Evolutionary conservation across 129 eudicot species (phyloP).

Genomic region (Centrapalus pauciflorus): DNA sequence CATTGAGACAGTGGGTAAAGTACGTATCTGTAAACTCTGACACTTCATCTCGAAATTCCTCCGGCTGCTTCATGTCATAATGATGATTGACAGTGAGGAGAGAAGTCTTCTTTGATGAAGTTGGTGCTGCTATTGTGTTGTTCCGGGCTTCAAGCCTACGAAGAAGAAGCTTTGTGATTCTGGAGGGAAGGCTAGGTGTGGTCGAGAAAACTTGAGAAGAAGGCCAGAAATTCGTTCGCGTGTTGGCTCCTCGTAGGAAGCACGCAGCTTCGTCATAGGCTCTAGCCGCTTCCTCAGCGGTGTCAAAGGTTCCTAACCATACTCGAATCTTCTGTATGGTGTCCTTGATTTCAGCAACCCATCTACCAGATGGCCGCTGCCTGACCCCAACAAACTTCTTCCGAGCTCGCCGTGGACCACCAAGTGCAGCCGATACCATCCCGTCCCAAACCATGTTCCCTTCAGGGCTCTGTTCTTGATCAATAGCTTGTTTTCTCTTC

Average conservation of each 20-base stretch:
- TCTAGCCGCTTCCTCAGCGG: slow-evolving; percentile 86
- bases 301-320: slow-evolving; percentile 82
- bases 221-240: slow-evolving; percentile 83
- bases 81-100: not conserved
- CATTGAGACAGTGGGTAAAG: slow-evolving; percentile 48
- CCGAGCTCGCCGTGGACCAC: slow-evolving; percentile 41
- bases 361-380: slow-evolving; percentile 77
- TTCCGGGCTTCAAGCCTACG: slow-evolving; percentile 65
- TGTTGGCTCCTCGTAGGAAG: slow-evolving; percentile 69
- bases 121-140: slow-evolving; percentile 27
- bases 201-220: slow-evolving; percentile 41
- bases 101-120: slow-evolving; percentile 16
- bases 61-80: slow-evolving; percentile 16
- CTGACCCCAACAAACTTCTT: slow-evolving; percentile 72
- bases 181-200: slow-evolving; percentile 63
- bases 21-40: slow-evolving; percentile 36
- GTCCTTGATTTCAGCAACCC: slow-evolving; percentile 88
- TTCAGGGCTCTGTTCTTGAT: slow-evolving; percentile 25
- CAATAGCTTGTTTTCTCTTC: slow-evolving; percentile 50
- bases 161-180: slow-evolving; percentile 58
- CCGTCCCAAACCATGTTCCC: slow-evolving; percentile 37
- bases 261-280: slow-evolving; percentile 92
- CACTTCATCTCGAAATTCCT: slow-evolving; percentile 16
- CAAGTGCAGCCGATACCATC: slow-evolving; percentile 40
- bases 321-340: slow-evolving; percentile 78